Evolutionary conservation across 345 rosid species (phyloP).

Genomic region (Excoecaria agallocha): DNA sequence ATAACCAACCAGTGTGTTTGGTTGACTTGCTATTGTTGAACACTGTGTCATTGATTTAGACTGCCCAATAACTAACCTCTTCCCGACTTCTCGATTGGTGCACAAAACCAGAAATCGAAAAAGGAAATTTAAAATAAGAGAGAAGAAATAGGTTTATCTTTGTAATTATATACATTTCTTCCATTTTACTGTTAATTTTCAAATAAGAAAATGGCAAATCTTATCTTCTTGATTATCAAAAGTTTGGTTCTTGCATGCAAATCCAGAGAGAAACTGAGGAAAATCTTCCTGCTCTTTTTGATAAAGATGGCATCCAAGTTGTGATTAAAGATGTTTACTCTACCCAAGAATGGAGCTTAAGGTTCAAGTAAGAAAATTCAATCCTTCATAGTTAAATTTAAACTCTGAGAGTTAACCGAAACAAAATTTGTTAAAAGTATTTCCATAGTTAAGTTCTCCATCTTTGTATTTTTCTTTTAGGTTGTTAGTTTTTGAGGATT

Average conservation of each 20-base stretch:
- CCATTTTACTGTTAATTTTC: neutral
- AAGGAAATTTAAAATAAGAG: neutral
- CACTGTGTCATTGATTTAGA: slow-evolving; percentile 25
- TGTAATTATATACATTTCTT: neutral
- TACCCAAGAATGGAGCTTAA: slow-evolving; percentile 48
- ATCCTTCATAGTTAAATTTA: neutral
- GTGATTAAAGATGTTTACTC: slow-evolving; percentile 47
- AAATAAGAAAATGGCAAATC: too few relatives aligned
- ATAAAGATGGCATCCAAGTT: slow-evolving; percentile 60
- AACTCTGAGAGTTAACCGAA: too few relatives aligned
- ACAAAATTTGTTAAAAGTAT: too few relatives aligned
- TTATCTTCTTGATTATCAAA: too few relatives aligned
- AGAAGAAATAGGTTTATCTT: neutral
- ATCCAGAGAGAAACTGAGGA: slow-evolving; percentile 66
- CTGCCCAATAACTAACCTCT: slow-evolving; percentile 23
- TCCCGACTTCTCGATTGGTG: slow-evolving; percentile 28
- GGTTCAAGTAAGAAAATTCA: slow-evolving; percentile 52
- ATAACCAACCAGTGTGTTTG: slow-evolving; percentile 19
- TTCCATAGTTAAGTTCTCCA: too few relatives aligned
- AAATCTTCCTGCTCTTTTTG: slow-evolving; percentile 60
- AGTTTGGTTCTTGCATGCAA: slow-evolving; percentile 1
- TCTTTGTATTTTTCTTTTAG: too few relatives aligned
- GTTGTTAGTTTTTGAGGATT: too few relatives aligned
- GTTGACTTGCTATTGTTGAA: slow-evolving; percentile 26
- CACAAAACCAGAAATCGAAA: slow-evolving; percentile 8